phyloP scores from a whole-genome alignment of 2,329 filamentous ascomycete genomes.

The Claviceps pusilla region DNA sequence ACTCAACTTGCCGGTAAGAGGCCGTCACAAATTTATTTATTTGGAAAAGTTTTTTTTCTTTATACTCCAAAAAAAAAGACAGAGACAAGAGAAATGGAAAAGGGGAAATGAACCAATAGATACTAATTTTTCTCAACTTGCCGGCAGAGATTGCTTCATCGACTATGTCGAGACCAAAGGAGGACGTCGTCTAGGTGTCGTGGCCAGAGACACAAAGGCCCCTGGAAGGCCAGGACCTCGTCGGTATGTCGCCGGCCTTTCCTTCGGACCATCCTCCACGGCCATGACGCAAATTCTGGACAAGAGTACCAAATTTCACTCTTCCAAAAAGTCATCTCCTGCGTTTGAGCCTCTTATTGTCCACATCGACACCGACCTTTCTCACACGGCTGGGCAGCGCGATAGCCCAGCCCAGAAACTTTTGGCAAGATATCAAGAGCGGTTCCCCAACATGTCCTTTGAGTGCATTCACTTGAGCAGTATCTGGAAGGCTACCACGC shows the following conservation, averaged over 20 bases:
- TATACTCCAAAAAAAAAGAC: neutral
- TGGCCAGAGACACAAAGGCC: slow-evolving; percentile 33
- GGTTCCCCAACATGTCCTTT: slow-evolving; percentile 54
- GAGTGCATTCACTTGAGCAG: slow-evolving; percentile 47
- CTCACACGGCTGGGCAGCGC: slow-evolving; percentile 6
- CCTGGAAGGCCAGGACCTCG: slow-evolving; percentile 19
- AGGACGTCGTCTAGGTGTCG: slow-evolving; percentile 50
- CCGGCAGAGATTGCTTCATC: slow-evolving; percentile 49
- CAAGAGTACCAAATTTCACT: slow-evolving; percentile 50
- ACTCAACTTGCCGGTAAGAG: slow-evolving; percentile 18
- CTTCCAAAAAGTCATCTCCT: slow-evolving; percentile 45
- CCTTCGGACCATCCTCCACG: slow-evolving; percentile 68
- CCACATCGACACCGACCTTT: slow-evolving; percentile 34
- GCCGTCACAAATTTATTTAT: neutral
- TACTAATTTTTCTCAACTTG: neutral
- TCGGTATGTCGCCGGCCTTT: slow-evolving; percentile 60
- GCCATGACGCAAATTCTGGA: slow-evolving; percentile 63
- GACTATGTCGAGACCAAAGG: slow-evolving; percentile 66
- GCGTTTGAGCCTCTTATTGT: slow-evolving; percentile 53
- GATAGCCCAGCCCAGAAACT: slow-evolving; percentile 27
- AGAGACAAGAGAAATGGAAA: neutral
- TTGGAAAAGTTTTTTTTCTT: no score
- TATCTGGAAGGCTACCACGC: slow-evolving; percentile 35
- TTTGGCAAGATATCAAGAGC: slow-evolving; percentile 35
- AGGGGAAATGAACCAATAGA: no score